Base-by-base conservation (phyloP, 768 basidiomycete genomes). In the Butyriboletus loyo region DNA sequence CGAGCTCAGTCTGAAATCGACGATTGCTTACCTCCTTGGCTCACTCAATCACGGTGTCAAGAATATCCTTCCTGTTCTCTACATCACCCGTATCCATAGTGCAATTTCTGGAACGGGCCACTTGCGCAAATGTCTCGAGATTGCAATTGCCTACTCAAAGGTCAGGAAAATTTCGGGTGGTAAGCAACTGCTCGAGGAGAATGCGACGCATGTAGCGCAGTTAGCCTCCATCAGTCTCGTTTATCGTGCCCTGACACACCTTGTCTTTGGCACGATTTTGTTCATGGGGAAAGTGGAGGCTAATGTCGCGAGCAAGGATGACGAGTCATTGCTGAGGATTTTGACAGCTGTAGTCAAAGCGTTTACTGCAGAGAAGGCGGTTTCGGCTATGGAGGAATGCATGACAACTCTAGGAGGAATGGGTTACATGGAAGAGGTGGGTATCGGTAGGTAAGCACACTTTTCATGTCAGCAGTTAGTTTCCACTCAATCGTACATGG, bases 381-480 rank as follows among this genome's bases (percentile, higher is more conserved):
- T 75, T 47, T 62, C 75, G 0, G 85, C 81, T 3, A 83, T 90
- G 74, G 85, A 87, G 54, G 85, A 89, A 58, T 79, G 85, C 31
- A 90, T 91, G 87, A 72, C 81, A 30, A 74, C 82, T 6, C 70
- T 90, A 2, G 89, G 89, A 22, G 88, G 88, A 2, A 83, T 85
- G 43, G 89, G 89, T 0, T 92, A 90, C 61, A 91, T 91, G 87
- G 85, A 87, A 58, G 89, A 92, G 67, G 88, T 81, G 50, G 83
- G 80, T 2, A 81, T 91, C 43, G 86, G 83, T 9, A 73, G 82
- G 73, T 75, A 56, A 52, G 71, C 54, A 11, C 14, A 34, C 19
- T 45, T 34, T n/a, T 50, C 30, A 21, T 36, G 30, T 5, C 13
- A 15, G 8, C 5, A 25, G 8, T 30, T n/a, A 3, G 19, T 21